A percentile compares a stretch with the other conserved stretches of the same genome.
phyloP scores from a whole-genome alignment of 2,329 filamentous ascomycete genomes.

The Eutypella sp. region DNA sequence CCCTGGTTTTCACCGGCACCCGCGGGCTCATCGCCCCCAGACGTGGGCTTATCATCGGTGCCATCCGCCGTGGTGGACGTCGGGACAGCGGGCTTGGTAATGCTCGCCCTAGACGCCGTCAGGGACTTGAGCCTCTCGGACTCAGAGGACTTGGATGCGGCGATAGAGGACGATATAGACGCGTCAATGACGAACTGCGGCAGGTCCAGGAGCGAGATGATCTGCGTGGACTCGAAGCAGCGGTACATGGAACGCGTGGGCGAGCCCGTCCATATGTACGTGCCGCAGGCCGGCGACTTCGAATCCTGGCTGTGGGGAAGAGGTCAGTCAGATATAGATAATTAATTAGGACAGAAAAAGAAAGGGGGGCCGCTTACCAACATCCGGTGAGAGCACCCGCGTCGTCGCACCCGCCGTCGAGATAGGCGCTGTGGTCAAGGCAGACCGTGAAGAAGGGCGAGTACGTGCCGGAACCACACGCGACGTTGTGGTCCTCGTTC shows the following conservation, averaged over 20 bases:
- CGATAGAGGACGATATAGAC: conserved; percentile 14
- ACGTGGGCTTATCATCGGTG: neutral
- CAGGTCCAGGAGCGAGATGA: conserved; percentile 29
- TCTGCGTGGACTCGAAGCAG: conserved; percentile 23
- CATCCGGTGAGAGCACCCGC: conserved; percentile 28
- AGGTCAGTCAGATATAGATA: neutral
- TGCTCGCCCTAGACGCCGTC: neutral
- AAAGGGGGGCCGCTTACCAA: conserved; percentile 25
- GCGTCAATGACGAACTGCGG: conserved; percentile 30
- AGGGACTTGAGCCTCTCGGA: neutral
- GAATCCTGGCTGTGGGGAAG: conserved; percentile 9
- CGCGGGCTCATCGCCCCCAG: neutral
- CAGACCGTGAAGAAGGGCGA: conserved; percentile 30
- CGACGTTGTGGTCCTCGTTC: conserved; percentile 30
- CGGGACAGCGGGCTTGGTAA: neutral
- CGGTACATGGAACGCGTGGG: conserved; percentile 31
- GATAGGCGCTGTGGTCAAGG: conserved; percentile 27
- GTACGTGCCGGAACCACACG: conserved; percentile 26
- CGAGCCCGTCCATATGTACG: conserved; percentile 31
- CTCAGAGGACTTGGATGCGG: conserved; percentile 1
- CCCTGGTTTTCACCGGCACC: neutral
- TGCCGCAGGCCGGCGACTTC: conserved; percentile 27
- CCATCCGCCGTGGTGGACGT: neutral
- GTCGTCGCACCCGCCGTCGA: conserved; percentile 23
- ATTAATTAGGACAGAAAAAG: neutral